Percentiles rank a stretch among this genome's conserved stretches.
phyloP scores from a whole-genome alignment of 1,284 basidiomycete genomes.

The Heliocybe sulcata region DNA sequence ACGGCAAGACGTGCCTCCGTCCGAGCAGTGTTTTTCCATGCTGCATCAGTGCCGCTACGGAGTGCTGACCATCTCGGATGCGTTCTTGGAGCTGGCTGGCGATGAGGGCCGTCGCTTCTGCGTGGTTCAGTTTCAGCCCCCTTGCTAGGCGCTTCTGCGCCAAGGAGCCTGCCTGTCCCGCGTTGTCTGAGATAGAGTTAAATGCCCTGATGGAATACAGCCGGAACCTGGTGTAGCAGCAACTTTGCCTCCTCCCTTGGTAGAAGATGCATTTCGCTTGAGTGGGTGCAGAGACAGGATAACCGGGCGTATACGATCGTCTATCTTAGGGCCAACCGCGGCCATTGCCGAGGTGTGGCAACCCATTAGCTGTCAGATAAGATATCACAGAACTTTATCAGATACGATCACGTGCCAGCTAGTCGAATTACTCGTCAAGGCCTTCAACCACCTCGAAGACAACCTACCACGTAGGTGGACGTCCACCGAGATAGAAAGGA shows the following conservation, averaged over 20 bases:
- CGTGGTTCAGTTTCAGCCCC: slow-evolving; percentile 79
- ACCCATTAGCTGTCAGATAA: too few relatives aligned
- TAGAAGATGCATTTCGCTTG: slow-evolving; percentile 24
- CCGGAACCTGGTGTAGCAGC: slow-evolving; percentile 27
- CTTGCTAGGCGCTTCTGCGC: slow-evolving; percentile 94
- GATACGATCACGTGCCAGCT: too few relatives aligned
- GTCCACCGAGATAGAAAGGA: too few relatives aligned
- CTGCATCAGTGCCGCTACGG: slow-evolving; percentile 89
- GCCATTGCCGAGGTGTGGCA: too few relatives aligned
- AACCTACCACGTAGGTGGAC: too few relatives aligned
- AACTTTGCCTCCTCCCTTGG: slow-evolving; percentile 32
- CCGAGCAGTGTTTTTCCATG: slow-evolving; percentile 88
- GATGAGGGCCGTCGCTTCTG: slow-evolving; percentile 89
- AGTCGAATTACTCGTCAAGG: too few relatives aligned
- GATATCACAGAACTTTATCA: too few relatives aligned
- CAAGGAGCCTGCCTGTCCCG: slow-evolving; percentile 64
- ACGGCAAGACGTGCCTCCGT: slow-evolving; percentile 83
- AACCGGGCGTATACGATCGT: too few relatives aligned
- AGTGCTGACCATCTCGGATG: slow-evolving; percentile 90
- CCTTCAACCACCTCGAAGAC: too few relatives aligned
- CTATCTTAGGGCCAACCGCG: too few relatives aligned
- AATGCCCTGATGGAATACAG: background rate
- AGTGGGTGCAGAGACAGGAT: too few relatives aligned
- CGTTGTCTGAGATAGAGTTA: background rate
- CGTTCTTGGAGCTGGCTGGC: slow-evolving; percentile 89